Evolutionary conservation across 345 rosid species (phyloP).

Genomic region (Cochlearia excelsa): DNA sequence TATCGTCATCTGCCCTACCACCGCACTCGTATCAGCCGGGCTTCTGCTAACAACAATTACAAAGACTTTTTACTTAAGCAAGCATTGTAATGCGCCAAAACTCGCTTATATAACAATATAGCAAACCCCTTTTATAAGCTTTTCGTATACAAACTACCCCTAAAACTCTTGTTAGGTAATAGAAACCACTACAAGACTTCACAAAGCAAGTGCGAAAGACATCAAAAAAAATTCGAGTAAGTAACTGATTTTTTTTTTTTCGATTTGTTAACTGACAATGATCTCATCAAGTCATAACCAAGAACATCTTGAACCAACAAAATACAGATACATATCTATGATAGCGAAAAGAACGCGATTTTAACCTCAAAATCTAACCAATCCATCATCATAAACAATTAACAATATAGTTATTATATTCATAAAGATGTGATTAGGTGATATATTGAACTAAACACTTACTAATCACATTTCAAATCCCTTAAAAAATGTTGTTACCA

Average conservation of each 20-base stretch:
- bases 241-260: neutral
- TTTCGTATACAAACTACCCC: slow-evolving; percentile 4
- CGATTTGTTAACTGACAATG: neutral
- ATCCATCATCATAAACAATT: too few species aligned
- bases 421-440: too few species aligned
- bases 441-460: too few species aligned
- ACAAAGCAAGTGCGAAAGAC: neutral
- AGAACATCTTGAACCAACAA: neutral
- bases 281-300: slow-evolving; percentile 8
- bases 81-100: neutral
- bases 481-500: too few species aligned
- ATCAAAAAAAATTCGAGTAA: neutral
- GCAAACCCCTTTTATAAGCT: neutral
- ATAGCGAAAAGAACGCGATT: too few species aligned
- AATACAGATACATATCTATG: neutral
- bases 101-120: neutral
- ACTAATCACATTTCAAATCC: too few species aligned
- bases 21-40: slow-evolving; percentile 43
- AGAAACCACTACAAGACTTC: neutral
- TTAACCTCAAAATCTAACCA: slow-evolving; percentile 8
- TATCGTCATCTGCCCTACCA: slow-evolving; percentile 76
- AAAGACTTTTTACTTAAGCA: neutral
- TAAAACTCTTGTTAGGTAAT: neutral
- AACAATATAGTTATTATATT: too few species aligned
- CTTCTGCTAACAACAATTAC: slow-evolving; percentile 45